phyloP scores from a whole-genome alignment of 2,329 filamentous ascomycete species.

The Ophiostoma triangulosporum region DNA sequence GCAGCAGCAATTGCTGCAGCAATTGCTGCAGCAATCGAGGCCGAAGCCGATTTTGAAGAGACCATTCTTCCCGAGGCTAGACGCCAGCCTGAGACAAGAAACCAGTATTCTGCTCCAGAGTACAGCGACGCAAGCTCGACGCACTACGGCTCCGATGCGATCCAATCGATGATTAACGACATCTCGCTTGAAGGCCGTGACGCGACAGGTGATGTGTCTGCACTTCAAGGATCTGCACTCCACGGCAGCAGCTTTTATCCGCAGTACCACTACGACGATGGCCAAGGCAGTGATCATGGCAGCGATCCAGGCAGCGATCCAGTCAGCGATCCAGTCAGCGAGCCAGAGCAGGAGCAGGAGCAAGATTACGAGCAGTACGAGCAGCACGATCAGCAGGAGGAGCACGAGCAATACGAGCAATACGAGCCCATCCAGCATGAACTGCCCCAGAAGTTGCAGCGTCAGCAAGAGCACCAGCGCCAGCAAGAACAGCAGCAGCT shows the following conservation, averaged over 20 bases:
- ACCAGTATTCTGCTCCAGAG: background rate
- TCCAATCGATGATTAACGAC: conserved; percentile 10
- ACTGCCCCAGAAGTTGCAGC: background rate
- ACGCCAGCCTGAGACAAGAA: background rate
- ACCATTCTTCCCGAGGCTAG: background rate
- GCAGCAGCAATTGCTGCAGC: background rate
- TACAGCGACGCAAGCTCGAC: conserved; percentile 8
- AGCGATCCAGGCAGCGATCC: too few species aligned
- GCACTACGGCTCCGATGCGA: conserved; percentile 10
- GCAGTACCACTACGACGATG: background rate
- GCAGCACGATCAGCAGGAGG: background rate
- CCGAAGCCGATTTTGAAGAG: background rate
- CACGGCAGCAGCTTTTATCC: background rate
- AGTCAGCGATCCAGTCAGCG: too few species aligned
- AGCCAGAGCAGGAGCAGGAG: background rate
- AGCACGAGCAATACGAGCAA: background rate
- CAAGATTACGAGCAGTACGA: background rate
- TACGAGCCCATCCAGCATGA: background rate
- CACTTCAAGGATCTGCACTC: background rate
- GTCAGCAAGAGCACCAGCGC: background rate
- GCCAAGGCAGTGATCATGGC: background rate
- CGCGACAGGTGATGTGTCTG: background rate
- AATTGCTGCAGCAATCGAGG: background rate
- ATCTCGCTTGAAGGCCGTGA: conserved; percentile 8
- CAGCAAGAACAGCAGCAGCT: too few species aligned